These are phyloP conservation scores for Boletellus ananiceps DNA, from an alignment of 768 basidiomycete species.

Conservation along the genomic window DNA sequence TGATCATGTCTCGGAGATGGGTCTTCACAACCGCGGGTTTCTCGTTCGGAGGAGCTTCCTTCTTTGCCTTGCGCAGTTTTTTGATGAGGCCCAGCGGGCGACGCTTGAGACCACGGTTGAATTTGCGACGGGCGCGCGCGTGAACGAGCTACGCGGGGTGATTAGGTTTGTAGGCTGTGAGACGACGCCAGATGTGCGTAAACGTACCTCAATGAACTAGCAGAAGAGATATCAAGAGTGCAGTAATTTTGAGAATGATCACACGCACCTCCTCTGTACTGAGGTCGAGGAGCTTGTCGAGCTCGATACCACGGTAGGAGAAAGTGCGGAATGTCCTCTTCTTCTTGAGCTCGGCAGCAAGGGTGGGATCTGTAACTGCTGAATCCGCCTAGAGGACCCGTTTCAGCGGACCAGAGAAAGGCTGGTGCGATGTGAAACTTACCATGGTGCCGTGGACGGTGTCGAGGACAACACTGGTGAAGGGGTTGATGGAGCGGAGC, in stretches of 20 bases:
- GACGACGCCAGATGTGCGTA: constrained; percentile 1
- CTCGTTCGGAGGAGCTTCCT: constrained; percentile 98
- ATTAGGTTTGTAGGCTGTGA: constrained; percentile 1
- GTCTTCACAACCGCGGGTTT: constrained; percentile 99
- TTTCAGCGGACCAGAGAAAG: neutral
- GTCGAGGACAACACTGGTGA: constrained; percentile 16
- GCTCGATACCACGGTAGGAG: constrained; percentile 96
- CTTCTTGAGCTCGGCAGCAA: constrained; percentile 98
- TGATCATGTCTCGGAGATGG: constrained; percentile 98
- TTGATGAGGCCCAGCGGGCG: constrained; percentile 98
- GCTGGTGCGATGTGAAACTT: neutral
- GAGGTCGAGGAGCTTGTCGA: constrained; percentile 96
- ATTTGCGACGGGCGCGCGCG: constrained; percentile 96
- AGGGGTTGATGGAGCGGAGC: constrained; percentile 19
- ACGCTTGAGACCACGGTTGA: constrained; percentile 98
- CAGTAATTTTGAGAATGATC: neutral
- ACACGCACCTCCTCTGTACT: constrained; percentile 84
- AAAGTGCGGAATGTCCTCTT: constrained; percentile 98
- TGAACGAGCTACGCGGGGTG: constrained; percentile 75
- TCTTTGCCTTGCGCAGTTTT: constrained; percentile 99
- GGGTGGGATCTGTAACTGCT: constrained; percentile 80
- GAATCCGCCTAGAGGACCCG: constrained; percentile 60
- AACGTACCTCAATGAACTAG: constrained; percentile 76
- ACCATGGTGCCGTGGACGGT: constrained; percentile 33
- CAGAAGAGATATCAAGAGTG: constrained; percentile 1